Evolutionary conservation across 2,329 filamentous ascomycete genomes (phyloP), one percentile per base, ranked within the genome.

Genomic region (Cercospora berteroae): DNA sequence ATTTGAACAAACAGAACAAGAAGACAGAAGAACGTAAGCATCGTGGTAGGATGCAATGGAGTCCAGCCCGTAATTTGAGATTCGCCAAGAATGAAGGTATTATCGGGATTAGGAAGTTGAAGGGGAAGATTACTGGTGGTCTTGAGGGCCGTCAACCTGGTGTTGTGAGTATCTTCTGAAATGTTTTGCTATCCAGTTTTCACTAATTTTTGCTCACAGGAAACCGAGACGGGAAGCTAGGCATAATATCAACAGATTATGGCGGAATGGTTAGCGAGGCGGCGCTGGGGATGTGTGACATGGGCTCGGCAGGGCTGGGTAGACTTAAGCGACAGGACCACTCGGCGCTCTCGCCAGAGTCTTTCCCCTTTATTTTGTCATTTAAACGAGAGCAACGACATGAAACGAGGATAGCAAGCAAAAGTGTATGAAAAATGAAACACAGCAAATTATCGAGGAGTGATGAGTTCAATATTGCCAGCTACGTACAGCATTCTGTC

Each of bases 11-110:
- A 65, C 85, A 88, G 69, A 92, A 89, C 76, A 88, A 90, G 70
- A 88, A 91, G 58, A 81, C 82, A 56, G 84, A 97, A 77, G 90
- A 94, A 77, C 87, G 94, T 0, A 93, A 94, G 80, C 93, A 97
- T 73, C 86, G 94, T 10, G 94, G 94, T 0, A 75, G 97, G 76
- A 96, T 97, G 92, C 94, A 98, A 79, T 98, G 94, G 93, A 91
- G 89, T 75, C 94, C 94, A 0, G 91, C 94, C 77, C 85, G 94
- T 48, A 97, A 97, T 77, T 83, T 88, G 23, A 88, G 89, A 72
- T 98, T 97, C 78, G 94, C 90, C 52, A 96, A 95, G 80, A 86
- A 97, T 74, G 92, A 98, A 82, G 88, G 91, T 0, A 90, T 90
- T 74, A 94, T 89, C 80, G 92, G 91, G 0, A 79, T 93, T 5